These are phyloP conservation scores for Pythium pyrilobum DNA, from an alignment of 352 stramenopile genomes.

Conservation along the genomic window DNA sequence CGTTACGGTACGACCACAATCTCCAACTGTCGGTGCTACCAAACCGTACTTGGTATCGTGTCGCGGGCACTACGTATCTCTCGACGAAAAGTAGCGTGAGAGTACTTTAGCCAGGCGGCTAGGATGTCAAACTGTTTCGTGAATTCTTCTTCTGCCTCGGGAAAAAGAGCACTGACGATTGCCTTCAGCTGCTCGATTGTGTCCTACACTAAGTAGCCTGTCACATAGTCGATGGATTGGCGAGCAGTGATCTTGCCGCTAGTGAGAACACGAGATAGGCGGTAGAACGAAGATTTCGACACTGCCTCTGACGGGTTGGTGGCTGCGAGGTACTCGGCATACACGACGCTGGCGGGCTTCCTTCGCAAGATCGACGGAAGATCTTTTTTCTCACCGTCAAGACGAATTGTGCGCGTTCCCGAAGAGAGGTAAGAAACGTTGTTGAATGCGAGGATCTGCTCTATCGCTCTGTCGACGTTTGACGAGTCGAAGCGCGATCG, in stretches of 20 bases:
- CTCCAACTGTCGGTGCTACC: background rate
- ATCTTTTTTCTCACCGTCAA: background rate
- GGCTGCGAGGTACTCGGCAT: background rate
- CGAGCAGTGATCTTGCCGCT: background rate
- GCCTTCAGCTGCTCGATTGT: background rate
- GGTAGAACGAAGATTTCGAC: constrained; percentile 3
- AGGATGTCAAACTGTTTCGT: background rate
- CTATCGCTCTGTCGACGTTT: background rate
- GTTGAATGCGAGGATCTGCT: background rate
- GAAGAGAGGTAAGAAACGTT: constrained; percentile 8
- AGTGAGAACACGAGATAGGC: background rate
- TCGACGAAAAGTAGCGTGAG: background rate
- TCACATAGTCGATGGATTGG: constrained; percentile 3
- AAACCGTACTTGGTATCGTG: background rate
- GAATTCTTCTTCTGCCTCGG: background rate
- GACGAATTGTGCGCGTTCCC: background rate
- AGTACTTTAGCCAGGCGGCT: constrained; percentile 9
- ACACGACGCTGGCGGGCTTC: background rate
- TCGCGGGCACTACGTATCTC: background rate
- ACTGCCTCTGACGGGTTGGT: background rate
- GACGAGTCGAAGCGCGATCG: background rate
- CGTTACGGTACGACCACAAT: background rate
- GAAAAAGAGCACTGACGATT: background rate
- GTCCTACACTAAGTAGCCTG: constrained; percentile 4
- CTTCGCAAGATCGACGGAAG: constrained; percentile 6